Conservation (phyloP, 768 basidiomycete genomes). For the Pulveroboletus sp. region DNA sequence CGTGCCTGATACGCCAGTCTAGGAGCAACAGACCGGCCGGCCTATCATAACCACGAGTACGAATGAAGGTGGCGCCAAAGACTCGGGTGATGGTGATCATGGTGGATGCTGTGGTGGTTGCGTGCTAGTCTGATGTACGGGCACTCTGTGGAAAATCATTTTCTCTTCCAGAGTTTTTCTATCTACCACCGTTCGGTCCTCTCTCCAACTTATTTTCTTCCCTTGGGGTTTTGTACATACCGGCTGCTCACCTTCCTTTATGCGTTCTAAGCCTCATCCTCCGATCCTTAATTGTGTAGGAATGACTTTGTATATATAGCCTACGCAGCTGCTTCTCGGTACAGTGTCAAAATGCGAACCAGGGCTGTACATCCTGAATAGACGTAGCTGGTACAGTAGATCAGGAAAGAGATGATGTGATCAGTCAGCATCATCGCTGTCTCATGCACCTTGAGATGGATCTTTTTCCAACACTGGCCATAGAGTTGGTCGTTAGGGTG, state of each 20-base stretch:
- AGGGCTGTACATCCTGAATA: slow-evolving; percentile 3
- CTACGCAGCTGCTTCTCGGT: slow-evolving; percentile 9
- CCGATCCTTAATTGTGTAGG: slow-evolving; percentile 4
- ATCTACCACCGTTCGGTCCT: slow-evolving; percentile 1
- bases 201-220: slow-evolving; percentile 7
- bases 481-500: not conserved
- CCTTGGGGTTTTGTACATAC: slow-evolving; percentile 12
- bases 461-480: slow-evolving; percentile 24
- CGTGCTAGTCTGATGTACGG: slow-evolving; percentile 44
- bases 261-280: not conserved
- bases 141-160: not conserved
- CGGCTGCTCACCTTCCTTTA: slow-evolving; percentile 1
- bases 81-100: slow-evolving; percentile 48
- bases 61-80: slow-evolving; percentile 38
- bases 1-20: slow-evolving; percentile 8
- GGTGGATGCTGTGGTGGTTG: slow-evolving; percentile 66
- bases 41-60: slow-evolving; percentile 48
- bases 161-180: slow-evolving; percentile 8
- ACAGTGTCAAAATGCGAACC: slow-evolving; percentile 2
- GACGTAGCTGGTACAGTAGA: not conserved
- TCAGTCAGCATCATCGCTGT: not conserved
- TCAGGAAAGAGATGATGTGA: not conserved
- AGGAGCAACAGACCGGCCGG: slow-evolving; percentile 79
- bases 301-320: slow-evolving; percentile 25
- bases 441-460: slow-evolving; percentile 22